Evolutionary conservation across 805 yeast genomes (phyloP).

Genomic region (Diddensiella santjacobensis): DNA sequence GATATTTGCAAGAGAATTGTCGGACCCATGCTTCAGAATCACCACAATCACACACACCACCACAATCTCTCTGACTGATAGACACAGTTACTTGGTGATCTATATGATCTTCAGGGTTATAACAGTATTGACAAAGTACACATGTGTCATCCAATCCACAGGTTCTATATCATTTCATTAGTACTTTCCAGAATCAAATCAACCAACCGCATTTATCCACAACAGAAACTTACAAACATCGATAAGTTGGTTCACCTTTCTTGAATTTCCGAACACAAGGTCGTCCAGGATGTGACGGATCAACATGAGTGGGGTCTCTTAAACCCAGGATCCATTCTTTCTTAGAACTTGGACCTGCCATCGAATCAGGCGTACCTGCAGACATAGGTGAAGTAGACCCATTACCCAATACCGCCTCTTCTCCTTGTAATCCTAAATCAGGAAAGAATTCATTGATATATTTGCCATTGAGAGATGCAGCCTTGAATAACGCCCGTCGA

Average conservation of each 20-base stretch:
- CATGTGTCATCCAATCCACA: conserved; percentile 81
- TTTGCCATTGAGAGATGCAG: conserved; percentile 42
- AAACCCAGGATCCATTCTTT: conserved; percentile 1
- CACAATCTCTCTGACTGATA: conserved; percentile 56
- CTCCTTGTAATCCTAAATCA: conserved; percentile 18
- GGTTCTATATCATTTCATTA: conserved; percentile 48
- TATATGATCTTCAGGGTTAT: conserved; percentile 59
- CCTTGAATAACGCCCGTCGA: conserved; percentile 42
- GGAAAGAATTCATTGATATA: conserved; percentile 41
- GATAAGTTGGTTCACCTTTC: conserved; percentile 76
- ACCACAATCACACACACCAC: conserved; percentile 88
- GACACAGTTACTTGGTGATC: conserved; percentile 69
- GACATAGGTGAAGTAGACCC: conserved; percentile 21
- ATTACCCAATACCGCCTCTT: conserved; percentile 28
- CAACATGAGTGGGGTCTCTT: conserved; percentile 24
- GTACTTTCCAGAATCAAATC: too few species aligned
- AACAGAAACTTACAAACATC: conserved; percentile 48
- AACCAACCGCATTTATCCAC: neutral
- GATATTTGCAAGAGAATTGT: conserved; percentile 48
- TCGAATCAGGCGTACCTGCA: too few species aligned
- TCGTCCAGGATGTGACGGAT: conserved; percentile 52
- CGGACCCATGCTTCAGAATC: conserved; percentile 79
- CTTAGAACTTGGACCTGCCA: conserved; percentile 16
- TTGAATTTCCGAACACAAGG: conserved; percentile 72
- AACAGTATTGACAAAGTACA: conserved; percentile 77